Evolutionary conservation across 306 rosid species (phyloP).

Genomic region (Fragaria nilgerrensis): DNA sequence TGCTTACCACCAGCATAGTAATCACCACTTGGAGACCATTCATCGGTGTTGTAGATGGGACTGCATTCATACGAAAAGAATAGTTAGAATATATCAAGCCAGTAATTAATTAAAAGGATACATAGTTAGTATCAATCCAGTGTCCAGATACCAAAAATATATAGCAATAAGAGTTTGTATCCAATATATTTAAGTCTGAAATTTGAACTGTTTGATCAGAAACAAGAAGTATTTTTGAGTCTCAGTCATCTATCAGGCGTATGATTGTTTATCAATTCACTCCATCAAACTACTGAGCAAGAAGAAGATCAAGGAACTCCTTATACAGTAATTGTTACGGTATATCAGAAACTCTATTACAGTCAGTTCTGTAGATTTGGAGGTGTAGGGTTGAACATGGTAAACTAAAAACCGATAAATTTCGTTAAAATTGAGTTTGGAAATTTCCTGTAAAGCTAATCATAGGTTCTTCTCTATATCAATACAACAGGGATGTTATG

Average conservation of each 20-base stretch:
- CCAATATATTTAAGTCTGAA: not conserved
- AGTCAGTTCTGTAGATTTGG: not conserved
- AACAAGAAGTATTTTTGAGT: not conserved
- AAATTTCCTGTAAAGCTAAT: not conserved
- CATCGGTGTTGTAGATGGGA: conserved; percentile 70
- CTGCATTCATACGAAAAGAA: conserved; percentile 38
- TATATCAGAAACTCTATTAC: not conserved
- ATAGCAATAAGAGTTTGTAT: not conserved
- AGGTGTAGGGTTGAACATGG: not conserved
- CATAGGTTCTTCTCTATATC: not conserved
- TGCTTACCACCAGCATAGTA: conserved; percentile 85
- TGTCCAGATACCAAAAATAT: not conserved
- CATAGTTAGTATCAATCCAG: not conserved
- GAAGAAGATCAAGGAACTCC: not conserved
- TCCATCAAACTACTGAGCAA: not conserved
- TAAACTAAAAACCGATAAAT: not conserved
- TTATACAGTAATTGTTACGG: not conserved
- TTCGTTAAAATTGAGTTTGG: not conserved
- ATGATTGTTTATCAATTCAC: not conserved
- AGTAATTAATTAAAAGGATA: not conserved
- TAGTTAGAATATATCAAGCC: not conserved
- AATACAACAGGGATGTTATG: not conserved
- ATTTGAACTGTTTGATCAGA: not conserved
- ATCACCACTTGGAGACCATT: conserved; percentile 87
- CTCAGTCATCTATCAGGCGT: not conserved